Evolutionary conservation across 176 grass and related monocot genomes (phyloP).

Genomic region (Hsuehochloa calcarea): DNA sequence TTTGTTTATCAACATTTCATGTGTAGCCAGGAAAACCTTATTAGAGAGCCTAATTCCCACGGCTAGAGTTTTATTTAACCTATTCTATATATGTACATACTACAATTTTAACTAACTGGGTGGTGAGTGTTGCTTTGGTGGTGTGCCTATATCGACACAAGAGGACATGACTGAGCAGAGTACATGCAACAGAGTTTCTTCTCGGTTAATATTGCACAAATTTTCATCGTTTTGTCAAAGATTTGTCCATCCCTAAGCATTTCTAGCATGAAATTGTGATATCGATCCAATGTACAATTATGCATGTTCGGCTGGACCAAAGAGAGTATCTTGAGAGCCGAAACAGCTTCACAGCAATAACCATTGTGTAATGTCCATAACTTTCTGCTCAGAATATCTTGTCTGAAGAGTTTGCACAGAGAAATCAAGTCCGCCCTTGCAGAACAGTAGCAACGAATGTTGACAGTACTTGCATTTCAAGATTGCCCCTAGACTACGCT

Average conservation of each 20-base stretch:
- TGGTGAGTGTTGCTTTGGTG: neutral
- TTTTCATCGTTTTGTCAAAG: neutral
- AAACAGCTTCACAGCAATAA: slow-evolving; percentile 2
- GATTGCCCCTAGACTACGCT: neutral
- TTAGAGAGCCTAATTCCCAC: neutral
- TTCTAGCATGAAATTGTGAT: slow-evolving; percentile 9
- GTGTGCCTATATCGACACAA: neutral
- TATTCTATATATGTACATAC: neutral
- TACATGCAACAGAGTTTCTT: neutral
- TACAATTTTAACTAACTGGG: neutral
- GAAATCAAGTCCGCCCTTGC: neutral
- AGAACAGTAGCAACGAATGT: slow-evolving; percentile 37
- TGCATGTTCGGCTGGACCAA: neutral
- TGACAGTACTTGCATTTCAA: neutral
- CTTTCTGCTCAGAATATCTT: slow-evolving; percentile 21
- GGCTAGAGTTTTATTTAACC: neutral
- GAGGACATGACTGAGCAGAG: neutral
- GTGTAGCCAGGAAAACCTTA: neutral
- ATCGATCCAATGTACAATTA: neutral
- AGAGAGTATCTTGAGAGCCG: neutral
- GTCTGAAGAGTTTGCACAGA: slow-evolving; percentile 23
- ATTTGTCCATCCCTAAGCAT: neutral
- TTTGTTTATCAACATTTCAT: slow-evolving; percentile 29
- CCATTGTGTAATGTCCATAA: slow-evolving; percentile 2
- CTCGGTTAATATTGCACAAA: neutral